Conservation (phyloP, 179 eudicot genomes). For the Camellia oleifera region DNA sequence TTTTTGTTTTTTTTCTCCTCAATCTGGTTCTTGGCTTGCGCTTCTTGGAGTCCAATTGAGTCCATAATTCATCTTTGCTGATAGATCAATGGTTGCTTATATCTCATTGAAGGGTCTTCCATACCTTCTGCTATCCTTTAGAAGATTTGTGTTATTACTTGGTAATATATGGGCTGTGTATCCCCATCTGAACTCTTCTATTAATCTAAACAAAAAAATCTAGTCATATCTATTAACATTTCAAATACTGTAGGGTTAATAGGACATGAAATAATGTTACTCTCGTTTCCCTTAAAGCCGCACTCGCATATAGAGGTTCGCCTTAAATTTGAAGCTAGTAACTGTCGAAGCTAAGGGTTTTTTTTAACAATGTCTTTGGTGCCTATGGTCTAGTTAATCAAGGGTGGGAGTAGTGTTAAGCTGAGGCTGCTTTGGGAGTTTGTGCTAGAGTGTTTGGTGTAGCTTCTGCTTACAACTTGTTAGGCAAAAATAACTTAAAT, state of each 20-base stretch:
- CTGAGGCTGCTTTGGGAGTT: not conserved
- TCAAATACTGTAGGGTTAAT: not conserved
- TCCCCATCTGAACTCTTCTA: not conserved
- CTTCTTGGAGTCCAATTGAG: not conserved
- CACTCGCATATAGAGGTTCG: not conserved
- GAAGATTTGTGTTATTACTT: not conserved
- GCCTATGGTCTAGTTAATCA: not conserved
- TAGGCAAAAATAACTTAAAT: too few species aligned
- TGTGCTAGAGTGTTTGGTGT: too few species aligned
- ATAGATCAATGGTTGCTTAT: not conserved
- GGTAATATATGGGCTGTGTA: not conserved
- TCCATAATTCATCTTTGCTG: conserved; percentile 1
- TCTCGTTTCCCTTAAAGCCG: not conserved
- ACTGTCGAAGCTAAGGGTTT: not conserved
- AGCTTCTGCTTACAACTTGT: too few species aligned
- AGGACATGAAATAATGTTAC: not conserved
- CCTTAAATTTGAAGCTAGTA: not conserved
- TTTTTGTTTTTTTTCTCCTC: too few species aligned
- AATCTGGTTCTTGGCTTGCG: not conserved
- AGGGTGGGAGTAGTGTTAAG: not conserved
- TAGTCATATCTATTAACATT: not conserved
- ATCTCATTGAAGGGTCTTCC: not conserved
- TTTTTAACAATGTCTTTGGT: not conserved
- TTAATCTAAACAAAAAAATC: not conserved
- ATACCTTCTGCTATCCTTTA: not conserved